Percentiles rank a stretch among this genome's conserved stretches.
These are phyloP conservation scores for Annona squamosa DNA, from an alignment of 164 flowering plant species.

Conservation along the genomic window DNA sequence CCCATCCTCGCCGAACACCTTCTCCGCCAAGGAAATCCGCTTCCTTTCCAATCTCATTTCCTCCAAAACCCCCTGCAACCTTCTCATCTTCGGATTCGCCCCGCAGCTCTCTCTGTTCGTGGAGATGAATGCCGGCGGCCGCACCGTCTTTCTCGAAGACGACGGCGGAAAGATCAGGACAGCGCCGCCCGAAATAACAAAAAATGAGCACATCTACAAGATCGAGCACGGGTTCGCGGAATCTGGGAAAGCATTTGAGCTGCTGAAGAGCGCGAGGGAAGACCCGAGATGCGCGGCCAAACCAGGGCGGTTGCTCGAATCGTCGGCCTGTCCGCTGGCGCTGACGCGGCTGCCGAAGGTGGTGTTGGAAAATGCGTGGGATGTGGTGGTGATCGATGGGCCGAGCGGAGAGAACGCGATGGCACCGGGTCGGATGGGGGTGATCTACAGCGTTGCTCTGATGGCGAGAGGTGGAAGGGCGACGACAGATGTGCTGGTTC, in stretches of 20 bases:
- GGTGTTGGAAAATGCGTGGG: constrained; percentile 60
- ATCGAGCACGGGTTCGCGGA: constrained; percentile 32
- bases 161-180: constrained; percentile 29
- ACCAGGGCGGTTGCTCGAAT: constrained; percentile 16
- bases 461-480: constrained; percentile 56
- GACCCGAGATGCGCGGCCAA: constrained; percentile 39
- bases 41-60: constrained; percentile 42
- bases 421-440: constrained; percentile 77
- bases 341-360: constrained; percentile 46
- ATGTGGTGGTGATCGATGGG: constrained; percentile 77
- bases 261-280: constrained; percentile 55
- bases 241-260: constrained; percentile 55
- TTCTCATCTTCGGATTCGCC: constrained; percentile 68
- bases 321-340: constrained; percentile 53
- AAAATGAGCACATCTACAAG: constrained; percentile 30
- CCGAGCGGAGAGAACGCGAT: constrained; percentile 54
- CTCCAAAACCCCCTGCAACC: constrained; percentile 60
- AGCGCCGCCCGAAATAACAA: constrained; percentile 16
- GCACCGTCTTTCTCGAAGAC: constrained; percentile 66
- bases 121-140: constrained; percentile 53
- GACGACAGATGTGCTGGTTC: constrained; percentile 56
- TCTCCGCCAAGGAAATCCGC: constrained; percentile 46
- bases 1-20: constrained; percentile 8
- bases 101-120: constrained; percentile 42
- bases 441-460: constrained; percentile 62